Percentiles rank a stretch among this genome's conserved stretches.
Evolutionary conservation across 164 flowering plant species (phyloP).

Genomic region (Stephania yunnanensis): DNA sequence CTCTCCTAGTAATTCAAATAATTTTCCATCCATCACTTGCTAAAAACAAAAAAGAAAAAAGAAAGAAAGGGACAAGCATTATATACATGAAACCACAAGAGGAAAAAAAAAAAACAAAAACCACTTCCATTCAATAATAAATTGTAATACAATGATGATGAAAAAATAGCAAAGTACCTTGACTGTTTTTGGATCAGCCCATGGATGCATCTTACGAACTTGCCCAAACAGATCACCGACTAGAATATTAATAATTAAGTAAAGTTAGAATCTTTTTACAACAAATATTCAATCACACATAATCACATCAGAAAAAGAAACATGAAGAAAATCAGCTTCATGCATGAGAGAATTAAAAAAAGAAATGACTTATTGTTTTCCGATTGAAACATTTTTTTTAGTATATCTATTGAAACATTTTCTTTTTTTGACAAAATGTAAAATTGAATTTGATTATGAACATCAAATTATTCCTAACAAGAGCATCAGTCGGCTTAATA

Average conservation of each 20-base stretch:
- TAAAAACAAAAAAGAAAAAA: conserved; percentile 18
- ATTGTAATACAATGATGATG: not conserved
- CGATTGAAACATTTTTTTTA: too few relatives aligned
- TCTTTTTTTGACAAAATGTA: too few relatives aligned
- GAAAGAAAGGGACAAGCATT: not conserved
- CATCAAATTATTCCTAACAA: not conserved
- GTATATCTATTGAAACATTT: too few relatives aligned
- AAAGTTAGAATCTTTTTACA: not conserved
- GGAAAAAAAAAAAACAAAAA: too few relatives aligned
- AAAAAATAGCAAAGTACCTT: conserved; percentile 48
- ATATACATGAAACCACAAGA: too few relatives aligned
- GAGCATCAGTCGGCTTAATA: not conserved
- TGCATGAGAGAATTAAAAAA: too few relatives aligned
- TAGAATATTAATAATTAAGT: conserved; percentile 18
- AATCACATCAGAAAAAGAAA: not conserved
- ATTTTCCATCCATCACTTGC: conserved; percentile 64
- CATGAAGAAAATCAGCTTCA: not conserved
- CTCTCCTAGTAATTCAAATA: conserved; percentile 76
- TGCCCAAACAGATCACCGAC: conserved; percentile 78
- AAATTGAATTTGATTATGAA: not conserved
- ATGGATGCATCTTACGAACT: conserved; percentile 70
- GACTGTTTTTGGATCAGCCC: conserved; percentile 90
- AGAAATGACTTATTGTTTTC: too few relatives aligned
- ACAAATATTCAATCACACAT: not conserved
- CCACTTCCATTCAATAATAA: too few relatives aligned